Conservation (phyloP, 2,329 filamentous ascomycete species). For the Phyllosticta paracitricarpa region DNA sequence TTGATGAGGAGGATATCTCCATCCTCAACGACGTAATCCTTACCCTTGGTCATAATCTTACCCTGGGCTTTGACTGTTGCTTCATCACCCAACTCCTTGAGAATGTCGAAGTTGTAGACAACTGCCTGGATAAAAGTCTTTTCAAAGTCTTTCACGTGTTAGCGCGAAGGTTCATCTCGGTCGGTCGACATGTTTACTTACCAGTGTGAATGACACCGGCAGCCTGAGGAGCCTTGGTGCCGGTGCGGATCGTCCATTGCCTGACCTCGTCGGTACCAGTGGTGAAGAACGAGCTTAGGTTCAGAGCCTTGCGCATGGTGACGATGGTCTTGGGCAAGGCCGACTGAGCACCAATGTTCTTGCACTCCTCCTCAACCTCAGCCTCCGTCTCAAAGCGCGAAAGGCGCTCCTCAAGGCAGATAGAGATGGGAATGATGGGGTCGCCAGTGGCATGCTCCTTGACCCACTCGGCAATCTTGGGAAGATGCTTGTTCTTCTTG, state of each 20-base stretch:
- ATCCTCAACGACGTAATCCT: conserved; percentile 86
- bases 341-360: conserved; percentile 77
- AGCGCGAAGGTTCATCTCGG: conserved; percentile 7
- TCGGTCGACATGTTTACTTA: conserved; percentile 15
- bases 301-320: conserved; percentile 85
- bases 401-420: conserved; percentile 85
- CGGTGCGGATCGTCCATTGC: conserved; percentile 95
- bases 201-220: conserved; percentile 90
- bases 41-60: conserved; percentile 97
- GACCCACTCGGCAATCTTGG: conserved; percentile 90
- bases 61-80: conserved; percentile 81
- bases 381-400: conserved; percentile 69
- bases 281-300: conserved; percentile 95
- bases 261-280: conserved; percentile 90
- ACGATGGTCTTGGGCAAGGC: conserved; percentile 83
- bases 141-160: conserved; percentile 64
- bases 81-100: conserved; percentile 87
- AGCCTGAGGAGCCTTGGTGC: conserved; percentile 93
- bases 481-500: conserved; percentile 99
- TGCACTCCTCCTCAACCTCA: conserved; percentile 74
- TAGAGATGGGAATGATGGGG: conserved; percentile 86
- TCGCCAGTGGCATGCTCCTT: conserved; percentile 82
- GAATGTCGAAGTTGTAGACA: conserved; percentile 75
- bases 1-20: conserved; percentile 82
- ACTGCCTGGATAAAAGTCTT: conserved; percentile 98